A percentile compares a stretch with the other conserved stretches of the same genome.
These are phyloP conservation scores for Elasticomyces elasticus DNA, from an alignment of 495 filamentous ascomycete genomes.

Conservation along the genomic window DNA sequence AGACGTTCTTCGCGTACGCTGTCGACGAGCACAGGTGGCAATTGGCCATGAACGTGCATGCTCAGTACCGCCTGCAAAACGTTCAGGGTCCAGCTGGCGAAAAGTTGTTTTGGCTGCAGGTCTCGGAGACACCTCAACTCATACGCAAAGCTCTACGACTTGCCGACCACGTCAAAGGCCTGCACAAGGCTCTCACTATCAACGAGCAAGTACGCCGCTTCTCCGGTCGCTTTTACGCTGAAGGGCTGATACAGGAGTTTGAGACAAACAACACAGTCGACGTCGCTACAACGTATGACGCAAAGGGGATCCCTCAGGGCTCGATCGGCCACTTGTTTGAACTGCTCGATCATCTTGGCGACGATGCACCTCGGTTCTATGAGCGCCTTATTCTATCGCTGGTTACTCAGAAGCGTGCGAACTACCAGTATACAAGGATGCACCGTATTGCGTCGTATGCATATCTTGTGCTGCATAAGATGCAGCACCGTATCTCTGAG, in stretches of 20 bases:
- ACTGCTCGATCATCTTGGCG: background rate
- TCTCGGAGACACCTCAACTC: conserved; percentile 11
- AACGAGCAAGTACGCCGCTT: background rate
- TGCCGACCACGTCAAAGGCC: background rate
- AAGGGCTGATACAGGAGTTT: conserved; percentile 15
- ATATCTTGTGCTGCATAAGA: conserved; percentile 1
- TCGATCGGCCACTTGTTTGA: background rate
- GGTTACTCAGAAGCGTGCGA: background rate
- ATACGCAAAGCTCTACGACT: conserved; percentile 3
- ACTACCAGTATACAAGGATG: background rate
- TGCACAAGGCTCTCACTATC: background rate
- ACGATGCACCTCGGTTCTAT: background rate
- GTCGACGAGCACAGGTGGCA: conserved; percentile 7
- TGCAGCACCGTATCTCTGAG: background rate
- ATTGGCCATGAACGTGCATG: conserved; percentile 8
- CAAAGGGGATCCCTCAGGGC: background rate
- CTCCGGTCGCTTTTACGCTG: conserved; percentile 11
- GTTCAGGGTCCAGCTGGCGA: background rate
- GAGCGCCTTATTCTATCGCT: conserved; percentile 2
- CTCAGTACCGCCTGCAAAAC: conserved; percentile 2
- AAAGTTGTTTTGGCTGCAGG: conserved; percentile 14
- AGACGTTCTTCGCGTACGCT: conserved; percentile 10
- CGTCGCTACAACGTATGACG: background rate
- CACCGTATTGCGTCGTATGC: conserved; percentile 10
- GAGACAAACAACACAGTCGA: background rate